Evolutionary conservation across 352 stramenopile genomes (phyloP), one percentile per base, ranked within the genome.

Genomic region (Pythium rishiriense): DNA sequence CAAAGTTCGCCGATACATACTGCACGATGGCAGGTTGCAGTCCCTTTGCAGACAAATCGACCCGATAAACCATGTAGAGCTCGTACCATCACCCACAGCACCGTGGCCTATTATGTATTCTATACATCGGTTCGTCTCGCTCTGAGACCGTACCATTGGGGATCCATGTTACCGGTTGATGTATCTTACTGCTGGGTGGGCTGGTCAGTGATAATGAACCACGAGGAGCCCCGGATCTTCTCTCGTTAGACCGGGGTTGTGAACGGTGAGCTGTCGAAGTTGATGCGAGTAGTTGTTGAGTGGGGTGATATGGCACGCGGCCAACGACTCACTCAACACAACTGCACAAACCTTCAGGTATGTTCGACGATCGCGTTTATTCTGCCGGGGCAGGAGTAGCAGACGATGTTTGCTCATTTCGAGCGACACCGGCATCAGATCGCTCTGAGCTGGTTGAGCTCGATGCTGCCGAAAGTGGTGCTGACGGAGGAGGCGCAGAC

Each of bases 11-110:
- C 48, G 83, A 91, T 56, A 85, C 84, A 0, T 93, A 94, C 66
- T 88, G 74, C 76, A 91, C 86, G 14, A 94, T 94, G 84, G 81
- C 86, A 49, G 81, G 84, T 52, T 94, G 84, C 68, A 93, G 82
- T 57, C 86, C 84, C 0, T 93, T 94, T 65, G 86, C 84, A 24
- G 86, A 93, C 72, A 95, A 95, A 67, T 91, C 78, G 17, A 93
- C 81, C 28, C 73, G 81, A 64, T 95, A 72, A 70, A 63, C 17
- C 28, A 12, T 25, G 26, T 41, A 11, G 12, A 39, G 6, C 1
- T 35, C 33, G 31, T 41, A 22, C n/a, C 14, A 31, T 28, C 24
- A 17, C 45, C 25, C 22, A 46, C 26, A 26, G 10, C 31, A 50
- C 51, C 47, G 26, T 48, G n/a, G 31, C 37, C 49, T 65, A 65